Base-by-base conservation (phyloP, 164 flowering plant genomes). In the Sedum album region DNA sequence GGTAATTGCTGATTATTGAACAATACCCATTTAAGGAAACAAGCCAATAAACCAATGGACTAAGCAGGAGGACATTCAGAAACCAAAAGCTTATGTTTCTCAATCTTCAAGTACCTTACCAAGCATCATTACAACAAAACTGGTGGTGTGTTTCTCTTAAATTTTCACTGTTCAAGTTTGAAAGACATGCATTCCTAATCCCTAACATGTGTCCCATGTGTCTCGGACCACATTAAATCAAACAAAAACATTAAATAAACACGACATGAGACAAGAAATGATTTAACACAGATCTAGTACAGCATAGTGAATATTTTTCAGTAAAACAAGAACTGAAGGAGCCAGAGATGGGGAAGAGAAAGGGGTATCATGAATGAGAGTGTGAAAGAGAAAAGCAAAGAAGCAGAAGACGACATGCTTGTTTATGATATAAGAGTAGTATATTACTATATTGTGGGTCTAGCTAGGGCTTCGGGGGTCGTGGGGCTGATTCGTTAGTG, bases 11-110 rank as follows among this genome's bases (percentile, higher is more conserved):
- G 57, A 51, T 23, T 51, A 21, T 23, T 51, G 57, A 51, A 23
- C 57, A 51, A 51, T 23, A 51, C 57, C 57, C 28, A 51, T 21
- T 51, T 51, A 51, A n/a, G 57, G 57, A 51, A 51, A 51, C 57
- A n/a, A n/a, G 57, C 8, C 57, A 51, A 51, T 25, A 51, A 51
- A 51, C 57, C 57, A n/a, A 0, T n/a, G 28, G 57, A 51, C 57
- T 51, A 51, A 51, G 26, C 57, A n/a, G 28, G 25, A n/a, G 9
- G 25, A 51, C 11, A 21, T 23, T 23, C n/a, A 26, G 21, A 20
- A 48, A 21, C 53, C 53, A 48, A 48, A 17, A 48, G 21, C 2
- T 48, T 20, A 3, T 1, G 18, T 6, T 51, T 51, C 26, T 51
- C 26, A n/a, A 51, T 51, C 57, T 51, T 21, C 25, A 51, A 14